Conservation (phyloP, 805 yeast genomes). For the Candida koratica region DNA sequence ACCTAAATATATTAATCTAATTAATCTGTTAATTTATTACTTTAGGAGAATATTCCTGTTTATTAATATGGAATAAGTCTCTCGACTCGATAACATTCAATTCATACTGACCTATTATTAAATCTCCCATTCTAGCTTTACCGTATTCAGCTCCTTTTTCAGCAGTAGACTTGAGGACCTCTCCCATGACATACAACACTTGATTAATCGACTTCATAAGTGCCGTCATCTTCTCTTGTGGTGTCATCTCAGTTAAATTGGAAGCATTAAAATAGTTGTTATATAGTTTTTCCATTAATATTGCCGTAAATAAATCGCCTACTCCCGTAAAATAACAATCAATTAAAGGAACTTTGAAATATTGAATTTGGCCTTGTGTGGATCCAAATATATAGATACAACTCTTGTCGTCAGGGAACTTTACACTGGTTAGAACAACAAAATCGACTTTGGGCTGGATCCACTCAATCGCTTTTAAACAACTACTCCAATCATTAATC, state of each 20-base stretch:
- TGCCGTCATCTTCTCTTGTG: background rate
- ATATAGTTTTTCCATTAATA: slow-evolving; percentile 61
- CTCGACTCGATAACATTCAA: slow-evolving; percentile 61
- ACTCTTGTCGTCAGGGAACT: slow-evolving; percentile 8
- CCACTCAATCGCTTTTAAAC: slow-evolving; percentile 43
- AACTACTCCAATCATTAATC: slow-evolving; percentile 35
- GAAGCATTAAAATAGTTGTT: slow-evolving; percentile 14
- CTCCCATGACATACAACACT: slow-evolving; percentile 53
- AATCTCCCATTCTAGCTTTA: slow-evolving; percentile 50
- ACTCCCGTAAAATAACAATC: slow-evolving; percentile 91
- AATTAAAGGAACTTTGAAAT: slow-evolving; percentile 55
- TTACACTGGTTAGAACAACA: slow-evolving; percentile 1
- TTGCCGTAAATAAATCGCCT: slow-evolving; percentile 85
- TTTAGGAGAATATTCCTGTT: background rate
- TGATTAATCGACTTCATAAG: slow-evolving; percentile 45
- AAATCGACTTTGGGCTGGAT: slow-evolving; percentile 36
- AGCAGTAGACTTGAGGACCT: slow-evolving; percentile 48
- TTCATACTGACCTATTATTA: slow-evolving; percentile 69
- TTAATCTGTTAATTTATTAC: background rate
- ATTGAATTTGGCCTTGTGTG: slow-evolving; percentile 11
- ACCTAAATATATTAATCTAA: slow-evolving; percentile 4
- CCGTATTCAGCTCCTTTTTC: slow-evolving; percentile 9
- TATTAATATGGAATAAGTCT: slow-evolving; percentile 33
- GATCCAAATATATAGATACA: slow-evolving; percentile 2
- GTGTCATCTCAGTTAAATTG: slow-evolving; percentile 1